Conservation (phyloP, 306 rosid species). For the Glycine tomentella region DNA sequence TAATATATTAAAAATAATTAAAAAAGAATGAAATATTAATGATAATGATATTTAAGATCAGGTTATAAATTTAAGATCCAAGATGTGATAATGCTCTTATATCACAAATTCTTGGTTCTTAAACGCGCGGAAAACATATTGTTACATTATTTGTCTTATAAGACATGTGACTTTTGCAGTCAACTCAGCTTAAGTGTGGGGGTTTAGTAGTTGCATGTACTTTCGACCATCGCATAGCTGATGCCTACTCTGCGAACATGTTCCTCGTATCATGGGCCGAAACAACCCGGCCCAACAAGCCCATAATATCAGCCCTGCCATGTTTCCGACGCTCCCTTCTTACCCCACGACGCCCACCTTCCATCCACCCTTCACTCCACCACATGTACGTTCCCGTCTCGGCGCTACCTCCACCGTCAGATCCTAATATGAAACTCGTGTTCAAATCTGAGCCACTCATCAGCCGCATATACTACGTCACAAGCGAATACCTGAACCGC, state of each 20-base stretch:
- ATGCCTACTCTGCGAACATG: constrained; percentile 79
- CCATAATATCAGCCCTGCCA: constrained; percentile 43
- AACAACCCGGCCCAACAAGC: constrained; percentile 45
- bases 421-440: not conserved
- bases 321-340: constrained; percentile 48
- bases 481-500: constrained; percentile 39
- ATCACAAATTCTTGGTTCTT: too few species aligned
- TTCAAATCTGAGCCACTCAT: constrained; percentile 19
- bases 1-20: too few species aligned
- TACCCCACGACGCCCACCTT: constrained; percentile 49
- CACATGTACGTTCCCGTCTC: constrained; percentile 62
- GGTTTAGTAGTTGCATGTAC: constrained; percentile 74
- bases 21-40: too few species aligned
- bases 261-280: constrained; percentile 77
- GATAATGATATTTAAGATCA: too few species aligned
- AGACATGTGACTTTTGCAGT: constrained; percentile 43
- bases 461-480: constrained; percentile 66
- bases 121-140: too few species aligned
- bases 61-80: too few species aligned
- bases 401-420: constrained; percentile 40
- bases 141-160: too few species aligned
- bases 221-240: constrained; percentile 79
- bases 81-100: too few species aligned
- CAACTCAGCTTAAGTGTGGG: constrained; percentile 65
- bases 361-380: constrained; percentile 48